These are phyloP conservation scores for Monosporascus sp. DNA, from an alignment of 2,329 filamentous ascomycete genomes.

Conservation along the genomic window DNA sequence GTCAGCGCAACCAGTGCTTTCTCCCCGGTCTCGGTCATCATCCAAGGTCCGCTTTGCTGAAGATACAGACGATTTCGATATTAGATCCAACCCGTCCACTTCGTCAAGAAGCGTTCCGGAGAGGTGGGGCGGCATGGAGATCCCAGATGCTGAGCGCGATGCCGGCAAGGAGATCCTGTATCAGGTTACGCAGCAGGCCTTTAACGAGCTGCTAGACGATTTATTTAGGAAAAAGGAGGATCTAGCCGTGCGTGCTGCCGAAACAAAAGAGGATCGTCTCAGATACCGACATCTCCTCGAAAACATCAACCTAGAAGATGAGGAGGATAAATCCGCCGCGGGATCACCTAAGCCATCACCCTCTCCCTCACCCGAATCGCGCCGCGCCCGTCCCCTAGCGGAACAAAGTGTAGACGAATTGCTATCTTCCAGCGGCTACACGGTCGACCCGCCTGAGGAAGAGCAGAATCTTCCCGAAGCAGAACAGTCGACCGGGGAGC, in stretches of 20 bases:
- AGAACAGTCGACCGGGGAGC: constrained; percentile 4
- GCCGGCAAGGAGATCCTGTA: constrained; percentile 85
- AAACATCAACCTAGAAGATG: constrained; percentile 32
- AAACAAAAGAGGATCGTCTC: constrained; percentile 57
- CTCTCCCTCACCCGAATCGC: constrained; percentile 2
- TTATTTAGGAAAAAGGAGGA: constrained; percentile 82
- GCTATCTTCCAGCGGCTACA: constrained; percentile 40
- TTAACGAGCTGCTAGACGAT: constrained; percentile 85
- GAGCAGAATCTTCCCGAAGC: constrained; percentile 1
- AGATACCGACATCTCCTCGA: constrained; percentile 47
- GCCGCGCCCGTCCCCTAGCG: constrained; percentile 9
- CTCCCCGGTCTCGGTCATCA: constrained; percentile 63
- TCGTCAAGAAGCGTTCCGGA: constrained; percentile 69
- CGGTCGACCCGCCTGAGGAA: constrained; percentile 23
- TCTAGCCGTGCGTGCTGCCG: constrained; percentile 61
- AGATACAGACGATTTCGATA: constrained; percentile 63
- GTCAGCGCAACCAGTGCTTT: constrained; percentile 32
- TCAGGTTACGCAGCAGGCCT: constrained; percentile 83
- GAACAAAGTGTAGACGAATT: constrained; percentile 35
- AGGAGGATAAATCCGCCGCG: constrained; percentile 15
- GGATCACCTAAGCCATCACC: constrained; percentile 7
- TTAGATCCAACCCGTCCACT: constrained; percentile 65
- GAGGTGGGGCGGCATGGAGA: constrained; percentile 71
- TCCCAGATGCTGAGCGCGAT: constrained; percentile 75
- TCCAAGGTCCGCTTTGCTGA: constrained; percentile 76